A percentile compares a stretch with the other conserved stretches of the same genome.
phyloP scores from a whole-genome alignment of 768 basidiomycete genomes.

The Russula sp. region DNA sequence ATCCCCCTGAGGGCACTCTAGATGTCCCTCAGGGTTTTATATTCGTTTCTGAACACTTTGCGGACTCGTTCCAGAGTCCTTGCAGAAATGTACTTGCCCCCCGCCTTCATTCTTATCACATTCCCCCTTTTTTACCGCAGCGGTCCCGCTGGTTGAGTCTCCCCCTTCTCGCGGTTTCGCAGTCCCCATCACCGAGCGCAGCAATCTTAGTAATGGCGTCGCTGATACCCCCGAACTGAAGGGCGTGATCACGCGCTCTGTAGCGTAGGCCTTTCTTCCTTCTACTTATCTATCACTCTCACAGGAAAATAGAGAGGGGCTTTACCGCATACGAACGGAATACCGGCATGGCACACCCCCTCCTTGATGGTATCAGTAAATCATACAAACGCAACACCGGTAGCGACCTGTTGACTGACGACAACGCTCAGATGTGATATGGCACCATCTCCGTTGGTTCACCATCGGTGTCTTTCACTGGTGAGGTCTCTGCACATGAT shows the following conservation, averaged over 20 bases:
- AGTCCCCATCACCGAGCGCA: constrained; percentile 6
- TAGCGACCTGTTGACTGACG: constrained; percentile 4
- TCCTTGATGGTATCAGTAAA: background rate
- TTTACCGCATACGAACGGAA: constrained; percentile 13
- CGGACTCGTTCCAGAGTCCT: background rate
- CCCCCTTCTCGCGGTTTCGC: background rate
- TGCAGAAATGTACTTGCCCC: background rate
- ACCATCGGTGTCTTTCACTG: constrained; percentile 15
- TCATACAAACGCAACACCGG: constrained; percentile 1
- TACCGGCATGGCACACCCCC: constrained; percentile 14
- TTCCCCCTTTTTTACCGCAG: constrained; percentile 6
- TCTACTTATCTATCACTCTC: background rate
- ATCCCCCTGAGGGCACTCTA: background rate
- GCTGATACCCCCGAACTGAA: background rate
- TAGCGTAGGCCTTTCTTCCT: background rate
- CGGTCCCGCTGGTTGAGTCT: background rate
- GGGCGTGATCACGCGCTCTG: background rate
- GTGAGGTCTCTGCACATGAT: background rate
- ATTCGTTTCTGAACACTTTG: background rate
- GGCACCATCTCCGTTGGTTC: constrained; percentile 20
- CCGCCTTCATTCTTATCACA: background rate
- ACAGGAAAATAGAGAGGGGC: constrained; percentile 16
- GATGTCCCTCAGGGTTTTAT: background rate
- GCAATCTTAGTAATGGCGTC: background rate
- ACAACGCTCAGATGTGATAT: constrained; percentile 12